Evolutionary conservation across 2,329 filamentous ascomycete genomes (phyloP).

Genomic region (Penicillium sp.): DNA sequence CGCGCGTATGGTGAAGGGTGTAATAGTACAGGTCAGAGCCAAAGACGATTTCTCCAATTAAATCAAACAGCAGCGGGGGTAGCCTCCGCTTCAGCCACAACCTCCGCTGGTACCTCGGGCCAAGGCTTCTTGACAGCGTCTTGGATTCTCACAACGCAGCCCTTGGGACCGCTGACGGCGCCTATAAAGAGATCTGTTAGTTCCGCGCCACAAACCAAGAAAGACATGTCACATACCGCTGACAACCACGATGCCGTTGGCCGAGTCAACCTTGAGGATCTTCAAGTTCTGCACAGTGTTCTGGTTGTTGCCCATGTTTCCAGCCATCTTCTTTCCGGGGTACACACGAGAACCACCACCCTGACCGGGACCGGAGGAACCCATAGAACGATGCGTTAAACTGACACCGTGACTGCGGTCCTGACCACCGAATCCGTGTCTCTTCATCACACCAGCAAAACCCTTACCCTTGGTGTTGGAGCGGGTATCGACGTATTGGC

Average conservation of each 20-base stretch:
- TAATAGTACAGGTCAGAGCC: conserved; percentile 40
- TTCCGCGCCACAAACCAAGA: background rate
- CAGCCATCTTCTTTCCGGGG: conserved; percentile 97
- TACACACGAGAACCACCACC: conserved; percentile 89
- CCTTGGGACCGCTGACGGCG: conserved; percentile 83
- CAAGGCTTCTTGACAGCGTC: conserved; percentile 88
- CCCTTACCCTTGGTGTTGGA: conserved; percentile 83
- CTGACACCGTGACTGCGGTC: conserved; percentile 93
- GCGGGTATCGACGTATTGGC: conserved; percentile 86
- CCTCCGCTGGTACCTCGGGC: conserved; percentile 51
- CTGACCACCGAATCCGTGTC: conserved; percentile 86
- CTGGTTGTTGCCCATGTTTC: conserved; percentile 86
- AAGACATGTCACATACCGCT: conserved; percentile 60
- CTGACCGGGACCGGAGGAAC: conserved; percentile 85
- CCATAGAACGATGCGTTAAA: conserved; percentile 88
- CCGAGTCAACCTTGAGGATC: conserved; percentile 82
- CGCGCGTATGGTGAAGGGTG: conserved; percentile 27
- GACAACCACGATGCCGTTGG: conserved; percentile 84
- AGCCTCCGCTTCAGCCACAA: conserved; percentile 10
- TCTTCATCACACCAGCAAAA: conserved; percentile 97
- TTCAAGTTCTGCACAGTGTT: conserved; percentile 90
- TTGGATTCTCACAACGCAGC: conserved; percentile 79
- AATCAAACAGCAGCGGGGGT: conserved; percentile 32
- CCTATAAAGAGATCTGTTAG: conserved; percentile 42
- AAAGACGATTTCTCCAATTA: conserved; percentile 1